A percentile compares a stretch with the other conserved stretches of the same genome.
Conservation (phyloP, 2,329 filamentous ascomycete species). For the Talaromyces islandicus region DNA sequence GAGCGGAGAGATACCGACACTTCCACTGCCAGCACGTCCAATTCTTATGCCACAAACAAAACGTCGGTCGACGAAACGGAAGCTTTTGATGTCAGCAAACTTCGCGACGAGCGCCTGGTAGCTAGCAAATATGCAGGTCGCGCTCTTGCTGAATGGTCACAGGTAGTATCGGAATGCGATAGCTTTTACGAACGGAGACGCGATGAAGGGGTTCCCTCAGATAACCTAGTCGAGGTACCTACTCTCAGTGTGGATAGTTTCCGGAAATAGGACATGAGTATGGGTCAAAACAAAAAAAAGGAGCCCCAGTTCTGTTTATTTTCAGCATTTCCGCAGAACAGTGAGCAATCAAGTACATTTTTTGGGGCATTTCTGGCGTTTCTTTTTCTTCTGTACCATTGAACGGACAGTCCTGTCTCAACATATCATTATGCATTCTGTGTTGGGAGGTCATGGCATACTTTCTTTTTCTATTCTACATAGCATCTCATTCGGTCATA, state of each 20-base stretch:
- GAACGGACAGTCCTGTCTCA: not conserved
- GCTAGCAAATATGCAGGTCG: conserved; percentile 56
- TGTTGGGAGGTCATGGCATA: not conserved
- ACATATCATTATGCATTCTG: not conserved
- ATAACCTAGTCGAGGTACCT: conserved; percentile 56
- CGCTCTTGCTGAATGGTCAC: conserved; percentile 59
- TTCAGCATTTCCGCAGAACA: not conserved
- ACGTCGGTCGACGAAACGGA: conserved; percentile 2
- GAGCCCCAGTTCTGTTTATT: not conserved
- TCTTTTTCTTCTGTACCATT: not conserved
- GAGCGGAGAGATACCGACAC: conserved; percentile 10
- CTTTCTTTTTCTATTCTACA: not conserved
- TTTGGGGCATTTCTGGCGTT: not conserved
- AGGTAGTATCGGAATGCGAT: conserved; percentile 57
- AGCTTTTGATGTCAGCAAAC: conserved; percentile 4
- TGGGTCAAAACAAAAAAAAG: not conserved
- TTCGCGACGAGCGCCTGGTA: conserved; percentile 23
- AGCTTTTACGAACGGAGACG: conserved; percentile 58
- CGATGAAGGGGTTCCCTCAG: conserved; percentile 55
- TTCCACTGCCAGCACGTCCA: conserved; percentile 12
- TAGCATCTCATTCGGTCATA: not conserved
- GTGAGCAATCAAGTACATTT: not conserved
- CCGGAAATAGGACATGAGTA: conserved; percentile 32
- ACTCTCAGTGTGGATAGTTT: conserved; percentile 58
- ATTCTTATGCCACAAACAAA: conserved; percentile 5